Percentiles rank a stretch among this genome's conserved stretches.
phyloP scores from a whole-genome alignment of 2,329 filamentous ascomycete genomes.

The Fusarium torreyae region DNA sequence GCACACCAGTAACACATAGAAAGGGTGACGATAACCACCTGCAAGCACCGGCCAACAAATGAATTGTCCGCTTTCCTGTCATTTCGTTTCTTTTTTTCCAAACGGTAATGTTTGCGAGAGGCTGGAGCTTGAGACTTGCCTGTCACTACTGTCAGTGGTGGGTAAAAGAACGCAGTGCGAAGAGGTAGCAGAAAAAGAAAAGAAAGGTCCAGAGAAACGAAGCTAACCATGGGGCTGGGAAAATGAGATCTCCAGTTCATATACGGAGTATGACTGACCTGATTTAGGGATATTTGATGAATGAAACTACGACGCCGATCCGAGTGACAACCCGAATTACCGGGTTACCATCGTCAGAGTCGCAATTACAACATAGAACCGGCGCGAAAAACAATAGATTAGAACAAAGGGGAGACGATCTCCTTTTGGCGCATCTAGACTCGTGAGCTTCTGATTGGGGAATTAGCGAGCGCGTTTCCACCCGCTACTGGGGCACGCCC shows the following conservation, averaged over 20 bases:
- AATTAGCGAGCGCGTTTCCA: slow-evolving; percentile 10
- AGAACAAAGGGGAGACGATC: slow-evolving; percentile 16
- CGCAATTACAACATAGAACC: slow-evolving; percentile 22
- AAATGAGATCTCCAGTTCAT: slow-evolving; percentile 41
- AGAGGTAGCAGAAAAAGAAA: slow-evolving; percentile 13
- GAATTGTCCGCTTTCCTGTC: background rate
- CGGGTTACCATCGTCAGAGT: slow-evolving; percentile 22
- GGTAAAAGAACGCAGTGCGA: slow-evolving; percentile 1
- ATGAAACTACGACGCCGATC: slow-evolving; percentile 26
- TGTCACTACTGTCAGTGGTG: slow-evolving; percentile 8
- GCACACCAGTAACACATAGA: no score
- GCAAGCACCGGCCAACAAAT: background rate
- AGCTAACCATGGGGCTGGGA: slow-evolving; percentile 30
- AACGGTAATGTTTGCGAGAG: slow-evolving; percentile 22
- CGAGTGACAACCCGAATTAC: slow-evolving; percentile 27
- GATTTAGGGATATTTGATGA: slow-evolving; percentile 6
- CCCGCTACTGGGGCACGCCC: background rate
- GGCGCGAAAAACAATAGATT: background rate
- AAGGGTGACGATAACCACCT: background rate
- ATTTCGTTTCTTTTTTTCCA: slow-evolving; percentile 23
- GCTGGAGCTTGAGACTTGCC: slow-evolving; percentile 16
- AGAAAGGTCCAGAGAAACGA: slow-evolving; percentile 13
- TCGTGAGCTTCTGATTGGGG: slow-evolving; percentile 10
- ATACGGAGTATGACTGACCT: slow-evolving; percentile 17
- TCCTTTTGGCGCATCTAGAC: slow-evolving; percentile 17